These are phyloP conservation scores for Candida odintsovae DNA, from an alignment of 805 yeast genomes.

Conservation along the genomic window DNA sequence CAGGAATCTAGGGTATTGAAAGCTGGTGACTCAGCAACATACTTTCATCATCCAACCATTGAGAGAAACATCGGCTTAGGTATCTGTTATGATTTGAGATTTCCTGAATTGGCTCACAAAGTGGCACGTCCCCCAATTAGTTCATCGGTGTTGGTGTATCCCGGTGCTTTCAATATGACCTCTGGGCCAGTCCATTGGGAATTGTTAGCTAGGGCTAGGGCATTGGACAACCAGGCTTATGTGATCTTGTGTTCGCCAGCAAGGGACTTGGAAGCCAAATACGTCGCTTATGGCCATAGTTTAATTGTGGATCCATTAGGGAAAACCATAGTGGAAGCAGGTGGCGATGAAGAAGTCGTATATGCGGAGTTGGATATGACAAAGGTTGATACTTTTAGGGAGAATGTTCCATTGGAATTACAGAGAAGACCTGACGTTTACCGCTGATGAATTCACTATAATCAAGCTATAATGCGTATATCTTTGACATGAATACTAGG, in stretches of 20 bases:
- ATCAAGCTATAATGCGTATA: too few relatives aligned
- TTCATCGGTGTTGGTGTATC: conserved; percentile 76
- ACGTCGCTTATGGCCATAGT: conserved; percentile 68
- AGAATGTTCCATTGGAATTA: conserved; percentile 58
- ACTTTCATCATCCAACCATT: conserved; percentile 33
- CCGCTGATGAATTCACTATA: neutral
- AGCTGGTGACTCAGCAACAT: conserved; percentile 81
- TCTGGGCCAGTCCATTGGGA: conserved; percentile 89
- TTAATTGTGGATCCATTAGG: conserved; percentile 64
- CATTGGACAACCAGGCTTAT: conserved; percentile 70
- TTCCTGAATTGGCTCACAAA: conserved; percentile 71
- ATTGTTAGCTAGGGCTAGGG: conserved; percentile 64
- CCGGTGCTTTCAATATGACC: conserved; percentile 83
- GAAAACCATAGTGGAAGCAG: conserved; percentile 66
- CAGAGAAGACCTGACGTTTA: conserved; percentile 71
- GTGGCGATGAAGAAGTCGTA: conserved; percentile 69
- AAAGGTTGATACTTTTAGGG: conserved; percentile 49
- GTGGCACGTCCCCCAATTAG: conserved; percentile 54
- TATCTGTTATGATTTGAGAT: conserved; percentile 77
- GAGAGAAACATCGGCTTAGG: conserved; percentile 67
- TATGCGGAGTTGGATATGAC: conserved; percentile 70
- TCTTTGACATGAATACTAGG: too few relatives aligned
- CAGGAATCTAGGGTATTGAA: conserved; percentile 74
- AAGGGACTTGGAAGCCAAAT: conserved; percentile 52
- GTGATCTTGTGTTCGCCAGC: conserved; percentile 87